Base-by-base conservation (phyloP, 805 yeast genomes). In the Clavispora vitiphila region DNA sequence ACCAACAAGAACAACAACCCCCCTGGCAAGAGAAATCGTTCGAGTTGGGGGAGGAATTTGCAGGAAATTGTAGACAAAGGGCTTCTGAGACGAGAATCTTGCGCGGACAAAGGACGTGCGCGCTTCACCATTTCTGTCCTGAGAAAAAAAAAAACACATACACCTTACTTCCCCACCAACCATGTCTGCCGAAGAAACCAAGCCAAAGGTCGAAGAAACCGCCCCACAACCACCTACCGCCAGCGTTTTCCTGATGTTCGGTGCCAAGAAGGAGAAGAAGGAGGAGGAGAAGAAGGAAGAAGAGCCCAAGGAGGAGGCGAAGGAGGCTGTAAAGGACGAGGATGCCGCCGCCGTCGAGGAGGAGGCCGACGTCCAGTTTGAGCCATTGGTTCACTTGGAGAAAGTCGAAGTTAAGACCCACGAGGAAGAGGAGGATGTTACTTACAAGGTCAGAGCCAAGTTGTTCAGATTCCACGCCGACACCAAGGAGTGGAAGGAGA, bases 391-490 rank as follows among this genome's bases (percentile, higher is more conserved):
- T 47, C 86, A 87, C 68, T 80, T 93, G 55, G 96, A 90, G 69
- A 86, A 87, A 67, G 97, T 93, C 37, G 98, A 93, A 29, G 95
- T 91, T 51, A 91, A 90, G 74, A 89, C 98, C 55, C 86, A 86
- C 65, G 96, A 88, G 67, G 96, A 88, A 67, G 77, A 86, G 50
- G 96, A 88, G 70, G 91, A 85, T 44, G 86, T 80, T 19, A 58
- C 83, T 48, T 82, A 69, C 71, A 93, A 93, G 70, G 87, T 86
- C 54, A 79, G 99, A 63, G 97, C 99, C 53, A 93, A 93, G 71
- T 76, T 93, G 61, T 93, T 91, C 76, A 85, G 88, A 69, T 91
- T 85, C 74, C 82, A 82, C 57, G 76, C 81, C 34, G 96, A 88
- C 46, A 57, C 81, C 40, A 83, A 83, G 60, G 98, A 93, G 71